A percentile compares a stretch with the other conserved stretches of the same genome.
Evolutionary conservation across 352 stramenopile species (phyloP).

Genomic region (Pythium chondricola): DNA sequence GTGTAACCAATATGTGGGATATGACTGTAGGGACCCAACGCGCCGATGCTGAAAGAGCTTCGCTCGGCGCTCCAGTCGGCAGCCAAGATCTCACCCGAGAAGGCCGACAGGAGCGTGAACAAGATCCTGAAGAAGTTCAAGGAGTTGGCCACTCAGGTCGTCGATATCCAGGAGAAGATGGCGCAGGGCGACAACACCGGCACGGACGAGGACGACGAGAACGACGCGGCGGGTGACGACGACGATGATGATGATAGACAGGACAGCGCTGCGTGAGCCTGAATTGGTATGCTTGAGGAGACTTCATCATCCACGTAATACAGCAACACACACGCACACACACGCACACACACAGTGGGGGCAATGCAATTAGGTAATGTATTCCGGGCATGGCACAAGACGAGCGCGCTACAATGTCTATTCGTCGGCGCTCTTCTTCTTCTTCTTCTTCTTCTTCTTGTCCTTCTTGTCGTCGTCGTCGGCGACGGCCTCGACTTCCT

Average conservation of each 20-base stretch:
- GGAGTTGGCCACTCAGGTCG: conserved; percentile 62
- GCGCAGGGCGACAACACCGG: conserved; percentile 39
- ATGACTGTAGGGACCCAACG: conserved; percentile 8
- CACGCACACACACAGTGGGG: not conserved
- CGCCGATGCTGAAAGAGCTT: conserved; percentile 66
- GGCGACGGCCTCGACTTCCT: conserved; percentile 80
- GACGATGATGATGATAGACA: conserved; percentile 18
- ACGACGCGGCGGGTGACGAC: conserved; percentile 15
- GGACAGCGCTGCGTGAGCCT: too few relatives aligned
- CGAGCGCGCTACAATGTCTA: too few relatives aligned
- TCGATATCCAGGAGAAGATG: conserved; percentile 53
- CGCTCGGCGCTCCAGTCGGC: conserved; percentile 43
- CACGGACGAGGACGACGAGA: conserved; percentile 40
- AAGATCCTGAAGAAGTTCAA: conserved; percentile 73
- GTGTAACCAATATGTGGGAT: not conserved
- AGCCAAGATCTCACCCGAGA: conserved; percentile 48
- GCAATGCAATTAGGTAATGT: conserved; percentile 24
- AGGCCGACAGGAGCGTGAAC: conserved; percentile 56
- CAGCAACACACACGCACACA: not conserved
- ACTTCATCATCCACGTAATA: too few relatives aligned
- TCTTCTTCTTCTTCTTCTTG: conserved; percentile 41
- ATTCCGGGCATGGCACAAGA: too few relatives aligned
- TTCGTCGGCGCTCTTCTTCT: conserved; percentile 41
- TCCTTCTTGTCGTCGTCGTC: conserved; percentile 33
- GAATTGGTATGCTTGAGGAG: too few relatives aligned